phyloP scores from a whole-genome alignment of 331 rosid genomes.

The Saraca asoca region DNA sequence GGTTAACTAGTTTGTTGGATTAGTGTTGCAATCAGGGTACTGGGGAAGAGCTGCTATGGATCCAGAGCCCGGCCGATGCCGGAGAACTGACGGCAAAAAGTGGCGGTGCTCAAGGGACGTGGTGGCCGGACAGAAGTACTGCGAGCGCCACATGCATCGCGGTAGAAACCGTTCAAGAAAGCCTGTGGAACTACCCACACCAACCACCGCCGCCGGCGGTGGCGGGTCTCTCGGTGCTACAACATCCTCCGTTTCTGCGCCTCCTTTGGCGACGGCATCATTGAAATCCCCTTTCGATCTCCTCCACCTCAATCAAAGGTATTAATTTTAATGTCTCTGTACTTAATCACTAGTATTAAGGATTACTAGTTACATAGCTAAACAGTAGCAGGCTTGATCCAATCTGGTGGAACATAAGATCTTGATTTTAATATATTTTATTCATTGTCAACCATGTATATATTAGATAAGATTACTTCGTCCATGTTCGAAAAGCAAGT shows the following conservation, averaged over 20 bases:
- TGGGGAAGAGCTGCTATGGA: conserved; percentile 94
- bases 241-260: conserved; percentile 42
- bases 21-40: conserved; percentile 80
- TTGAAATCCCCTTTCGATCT: conserved; percentile 62
- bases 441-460: background rate
- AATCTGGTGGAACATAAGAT: background rate
- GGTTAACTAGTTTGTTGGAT: conserved; percentile 1
- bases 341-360: conserved; percentile 3
- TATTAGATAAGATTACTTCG: conserved; percentile 7
- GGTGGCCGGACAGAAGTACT: conserved; percentile 95
- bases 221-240: conserved; percentile 21
- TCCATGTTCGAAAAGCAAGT: conserved; percentile 33
- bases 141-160: conserved; percentile 95
- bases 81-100: conserved; percentile 95
- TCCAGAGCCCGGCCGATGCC: conserved; percentile 97
- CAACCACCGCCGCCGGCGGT: conserved; percentile 37
- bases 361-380: background rate
- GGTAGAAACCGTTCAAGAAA: conserved; percentile 99
- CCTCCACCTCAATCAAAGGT: conserved; percentile 66
- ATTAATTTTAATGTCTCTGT: background rate
- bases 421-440: too few species aligned
- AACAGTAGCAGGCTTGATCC: conserved; percentile 18
- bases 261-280: conserved; percentile 40
- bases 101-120: conserved; percentile 99
- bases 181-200: conserved; percentile 97